These are phyloP conservation scores for Mycena haematopus DNA, from an alignment of 768 basidiomycete species.

Conservation along the genomic window DNA sequence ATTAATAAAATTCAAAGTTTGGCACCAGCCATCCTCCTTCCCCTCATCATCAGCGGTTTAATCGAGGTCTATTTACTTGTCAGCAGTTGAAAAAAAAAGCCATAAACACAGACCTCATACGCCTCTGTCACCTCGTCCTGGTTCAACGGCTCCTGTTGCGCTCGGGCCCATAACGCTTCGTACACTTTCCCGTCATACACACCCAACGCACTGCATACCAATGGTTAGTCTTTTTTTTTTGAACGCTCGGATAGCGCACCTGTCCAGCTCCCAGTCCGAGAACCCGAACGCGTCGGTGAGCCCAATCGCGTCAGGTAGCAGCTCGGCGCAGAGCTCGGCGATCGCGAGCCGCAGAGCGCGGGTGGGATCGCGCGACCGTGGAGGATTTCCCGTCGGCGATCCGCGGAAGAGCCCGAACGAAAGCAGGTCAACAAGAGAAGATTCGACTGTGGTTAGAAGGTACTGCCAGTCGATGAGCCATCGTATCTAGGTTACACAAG, in stretches of 20 bases:
- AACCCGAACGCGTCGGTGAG: slow-evolving; percentile 78
- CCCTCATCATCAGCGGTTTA: slow-evolving; percentile 57
- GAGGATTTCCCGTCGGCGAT: slow-evolving; percentile 14
- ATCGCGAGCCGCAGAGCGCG: slow-evolving; percentile 58
- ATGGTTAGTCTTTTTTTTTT: not conserved
- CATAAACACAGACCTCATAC: slow-evolving; percentile 52
- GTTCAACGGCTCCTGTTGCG: slow-evolving; percentile 67
- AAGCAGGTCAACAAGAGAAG: slow-evolving; percentile 62
- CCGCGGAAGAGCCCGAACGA: slow-evolving; percentile 54
- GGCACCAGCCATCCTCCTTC: slow-evolving; percentile 35
- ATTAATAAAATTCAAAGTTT: too few species aligned
- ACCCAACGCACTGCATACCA: slow-evolving; percentile 58
- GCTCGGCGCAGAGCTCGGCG: slow-evolving; percentile 50
- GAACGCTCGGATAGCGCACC: slow-evolving; percentile 41
- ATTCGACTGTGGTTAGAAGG: slow-evolving; percentile 63
- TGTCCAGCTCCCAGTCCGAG: slow-evolving; percentile 77
- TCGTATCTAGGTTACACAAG: not conserved
- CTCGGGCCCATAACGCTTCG: slow-evolving; percentile 67
- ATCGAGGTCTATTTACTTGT: slow-evolving; percentile 51
- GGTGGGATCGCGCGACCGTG: slow-evolving; percentile 47
- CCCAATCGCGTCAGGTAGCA: slow-evolving; percentile 71
- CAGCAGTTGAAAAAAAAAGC: not conserved
- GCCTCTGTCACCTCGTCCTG: slow-evolving; percentile 54
- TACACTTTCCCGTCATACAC: slow-evolving; percentile 70
- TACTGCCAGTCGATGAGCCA: slow-evolving; percentile 47